Conservation (phyloP, 208 protist genomes). For the Acanthamoeba sp. region DNA sequence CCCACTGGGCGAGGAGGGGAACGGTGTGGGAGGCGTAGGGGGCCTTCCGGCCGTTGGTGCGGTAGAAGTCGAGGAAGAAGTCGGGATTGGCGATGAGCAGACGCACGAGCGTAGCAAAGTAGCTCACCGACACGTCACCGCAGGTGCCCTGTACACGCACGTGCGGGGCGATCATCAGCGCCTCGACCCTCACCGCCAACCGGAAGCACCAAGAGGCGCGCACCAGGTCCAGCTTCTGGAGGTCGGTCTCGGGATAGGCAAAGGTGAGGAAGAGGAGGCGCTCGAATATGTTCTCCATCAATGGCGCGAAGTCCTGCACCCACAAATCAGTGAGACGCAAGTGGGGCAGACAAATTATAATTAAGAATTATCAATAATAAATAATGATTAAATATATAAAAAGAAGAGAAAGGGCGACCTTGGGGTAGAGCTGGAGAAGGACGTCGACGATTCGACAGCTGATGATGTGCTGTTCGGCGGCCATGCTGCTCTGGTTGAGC, state of each 20-base stretch:
- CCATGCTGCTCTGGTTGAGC: background rate
- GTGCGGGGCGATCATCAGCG: too few species aligned
- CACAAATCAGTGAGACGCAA: too few species aligned
- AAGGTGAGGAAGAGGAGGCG: slow-evolving; percentile 54
- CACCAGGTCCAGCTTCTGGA: background rate
- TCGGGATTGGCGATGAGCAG: slow-evolving; percentile 48
- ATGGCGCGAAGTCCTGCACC: slow-evolving; percentile 39
- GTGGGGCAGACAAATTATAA: too few species aligned
- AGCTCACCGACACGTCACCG: background rate
- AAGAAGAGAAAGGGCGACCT: background rate
- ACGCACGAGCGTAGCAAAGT: slow-evolving; percentile 26
- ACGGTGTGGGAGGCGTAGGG: background rate
- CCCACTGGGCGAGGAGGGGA: background rate
- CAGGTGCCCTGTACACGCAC: background rate
- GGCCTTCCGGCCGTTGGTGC: background rate
- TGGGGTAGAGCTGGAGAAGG: slow-evolving; percentile 53
- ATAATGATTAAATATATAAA: too few species aligned
- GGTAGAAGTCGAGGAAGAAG: slow-evolving; percentile 37
- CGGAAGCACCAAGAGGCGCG: too few species aligned
- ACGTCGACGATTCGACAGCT: slow-evolving; percentile 41
- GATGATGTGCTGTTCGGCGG: slow-evolving; percentile 45
- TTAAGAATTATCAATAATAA: too few species aligned
- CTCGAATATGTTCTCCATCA: slow-evolving; percentile 42
- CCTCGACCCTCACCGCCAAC: too few species aligned
- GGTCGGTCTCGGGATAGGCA: slow-evolving; percentile 24